Conservation (phyloP, 441 rosid species). For the Pelargonium citronellum region DNA sequence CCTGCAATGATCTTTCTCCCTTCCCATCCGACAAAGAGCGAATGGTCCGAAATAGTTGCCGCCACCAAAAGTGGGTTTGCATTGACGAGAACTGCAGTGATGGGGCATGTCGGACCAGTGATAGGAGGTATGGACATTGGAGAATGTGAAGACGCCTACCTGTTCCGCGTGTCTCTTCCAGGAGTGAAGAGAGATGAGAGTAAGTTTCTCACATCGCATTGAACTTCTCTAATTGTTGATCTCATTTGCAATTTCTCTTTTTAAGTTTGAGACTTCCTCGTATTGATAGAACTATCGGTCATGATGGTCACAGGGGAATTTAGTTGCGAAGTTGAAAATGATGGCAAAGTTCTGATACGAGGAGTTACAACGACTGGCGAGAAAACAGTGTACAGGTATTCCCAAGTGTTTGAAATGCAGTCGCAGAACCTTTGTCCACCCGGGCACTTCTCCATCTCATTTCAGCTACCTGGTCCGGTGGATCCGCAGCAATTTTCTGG, state of each 20-base stretch:
- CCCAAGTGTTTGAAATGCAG: conserved; percentile 51
- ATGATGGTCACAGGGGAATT: conserved; percentile 42
- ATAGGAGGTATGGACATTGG: conserved; percentile 47
- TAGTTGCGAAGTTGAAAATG: conserved; percentile 46
- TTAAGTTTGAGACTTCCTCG: not conserved
- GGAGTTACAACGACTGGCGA: conserved; percentile 63
- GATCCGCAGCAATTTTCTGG: conserved; percentile 44
- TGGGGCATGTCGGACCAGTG: conserved; percentile 31
- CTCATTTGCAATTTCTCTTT: not conserved
- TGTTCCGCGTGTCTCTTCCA: conserved; percentile 50
- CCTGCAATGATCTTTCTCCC: conserved; percentile 29
- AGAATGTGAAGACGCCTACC: conserved; percentile 44
- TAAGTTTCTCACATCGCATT: conserved; percentile 23
- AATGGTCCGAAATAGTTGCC: conserved; percentile 25
- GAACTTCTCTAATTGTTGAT: not conserved
- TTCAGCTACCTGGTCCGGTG: conserved; percentile 67
- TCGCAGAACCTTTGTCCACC: conserved; percentile 53
- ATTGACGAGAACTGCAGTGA: conserved; percentile 30
- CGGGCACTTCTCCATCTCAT: conserved; percentile 54
- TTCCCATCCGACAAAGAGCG: conserved; percentile 32
- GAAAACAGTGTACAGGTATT: conserved; percentile 36
- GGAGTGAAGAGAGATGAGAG: conserved; percentile 61
- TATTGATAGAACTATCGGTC: not conserved
- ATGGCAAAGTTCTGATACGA: conserved; percentile 50
- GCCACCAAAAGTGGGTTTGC: conserved; percentile 30